Base-by-base conservation (phyloP, 192 early-diverging fungal genomes). In the Funneliformis geosporum region DNA sequence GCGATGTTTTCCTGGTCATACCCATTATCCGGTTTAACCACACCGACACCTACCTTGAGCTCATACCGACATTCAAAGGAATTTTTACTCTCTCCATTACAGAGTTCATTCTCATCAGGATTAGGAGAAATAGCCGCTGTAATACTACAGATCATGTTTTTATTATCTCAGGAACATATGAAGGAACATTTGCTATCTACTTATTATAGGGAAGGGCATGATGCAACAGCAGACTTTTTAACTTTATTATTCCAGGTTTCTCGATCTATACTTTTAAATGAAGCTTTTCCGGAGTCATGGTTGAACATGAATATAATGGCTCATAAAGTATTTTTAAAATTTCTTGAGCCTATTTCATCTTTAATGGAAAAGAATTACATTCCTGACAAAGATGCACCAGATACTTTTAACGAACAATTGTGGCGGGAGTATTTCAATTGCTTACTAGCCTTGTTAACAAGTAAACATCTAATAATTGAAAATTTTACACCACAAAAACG, bases 381-480 rank as follows among this genome's bases (percentile, higher is more conserved):
- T 55, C 76, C 76, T 5, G 60, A 67, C 18, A 65, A 60, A 50
- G 76, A 65, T 21, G 9, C n/a, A 21, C 44, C 76, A 44, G 76
- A 78, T 38, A 55, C 25, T 33, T 78, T 78, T 16, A 65, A 78
- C 55, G 76, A 68, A 62, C 40, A 68, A 68, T 28, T 78, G 11
- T 78, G 76, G 76, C 18, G 18, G 18, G 76, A 78, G 18, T 79
- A 79, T 10, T 84, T 84, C 62, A 61, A 55, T 28, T 68, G 55
- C 8, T 43, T 93, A 27, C 76, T 93, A 25, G 74, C 84, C 7
- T 80, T 91, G 5, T 79, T 93, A 5, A 88, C 87, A 28, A 90
- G 86, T 61, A 84, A 81, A 39, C 84, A 82, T 75, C 75, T 91
- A 43, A 86, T 90, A 47, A 85, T 90, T n/a, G 90, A 90, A 77